These are phyloP conservation scores for Vigna hirtella DNA, from an alignment of 306 rosid species.

Conservation along the genomic window DNA sequence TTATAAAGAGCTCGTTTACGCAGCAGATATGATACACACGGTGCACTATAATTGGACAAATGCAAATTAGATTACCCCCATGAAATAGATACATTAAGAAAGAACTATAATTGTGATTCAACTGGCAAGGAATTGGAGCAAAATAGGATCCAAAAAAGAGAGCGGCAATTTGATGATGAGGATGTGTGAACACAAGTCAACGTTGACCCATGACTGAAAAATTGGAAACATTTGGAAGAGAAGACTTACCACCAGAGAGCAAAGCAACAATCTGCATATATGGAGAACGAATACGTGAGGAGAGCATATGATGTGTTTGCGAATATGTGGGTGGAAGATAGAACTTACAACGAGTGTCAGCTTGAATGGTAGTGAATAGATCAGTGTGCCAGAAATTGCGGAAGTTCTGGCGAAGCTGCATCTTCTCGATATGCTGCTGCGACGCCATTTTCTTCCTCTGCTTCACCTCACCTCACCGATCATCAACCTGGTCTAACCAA, in stretches of 20 bases:
- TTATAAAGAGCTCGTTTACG: conserved; percentile 85
- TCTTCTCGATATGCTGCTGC: conserved; percentile 70
- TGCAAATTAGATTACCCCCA: neutral
- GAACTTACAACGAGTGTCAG: conserved; percentile 70
- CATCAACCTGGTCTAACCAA: neutral
- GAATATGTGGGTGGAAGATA: neutral
- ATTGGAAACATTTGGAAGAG: conserved; percentile 13
- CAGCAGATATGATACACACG: conserved; percentile 83
- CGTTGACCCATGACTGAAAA: conserved; percentile 12
- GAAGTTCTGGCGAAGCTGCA: conserved; percentile 81
- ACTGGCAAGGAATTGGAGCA: neutral
- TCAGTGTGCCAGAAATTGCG: conserved; percentile 92
- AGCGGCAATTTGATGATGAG: neutral
- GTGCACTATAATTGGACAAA: conserved; percentile 59
- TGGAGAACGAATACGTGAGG: conserved; percentile 22
- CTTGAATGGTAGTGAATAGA: conserved; percentile 63
- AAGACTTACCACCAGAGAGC: conserved; percentile 69
- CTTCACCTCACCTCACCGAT: neutral
- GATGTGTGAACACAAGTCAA: neutral
- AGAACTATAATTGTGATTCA: neutral
- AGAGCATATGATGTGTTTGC: neutral
- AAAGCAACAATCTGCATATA: conserved; percentile 79
- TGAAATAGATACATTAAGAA: no score
- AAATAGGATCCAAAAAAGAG: neutral
- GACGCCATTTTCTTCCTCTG: conserved; percentile 56